Evolutionary conservation across 306 rosid genomes (phyloP), one percentile per base, ranked within the genome.

Genomic region (Glycine latifolia): DNA sequence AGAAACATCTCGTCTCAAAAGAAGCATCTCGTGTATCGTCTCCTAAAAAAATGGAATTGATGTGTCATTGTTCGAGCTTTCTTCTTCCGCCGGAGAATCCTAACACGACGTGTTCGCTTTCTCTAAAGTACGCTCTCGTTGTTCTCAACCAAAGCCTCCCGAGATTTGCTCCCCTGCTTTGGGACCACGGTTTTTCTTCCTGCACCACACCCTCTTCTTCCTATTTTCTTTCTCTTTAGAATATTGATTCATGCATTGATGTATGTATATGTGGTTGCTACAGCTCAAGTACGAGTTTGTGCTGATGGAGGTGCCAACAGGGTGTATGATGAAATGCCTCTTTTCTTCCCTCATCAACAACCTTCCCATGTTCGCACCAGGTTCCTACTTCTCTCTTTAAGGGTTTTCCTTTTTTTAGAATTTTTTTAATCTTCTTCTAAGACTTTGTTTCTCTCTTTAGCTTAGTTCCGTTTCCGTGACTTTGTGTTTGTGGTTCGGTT

Each of bases 231-330:
- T 2, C n/a, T 58, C 70, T 85, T 72, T 79, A 26, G 3, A 33
- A 3, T 10, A 33, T 62, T 54, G 11, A 65, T 81, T 50, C 26
- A 16, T 65, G 65, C 49, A 37, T 80, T 7, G 0, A 7, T 71
- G 8, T 47, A 3, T 56, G 8, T 7, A 0, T 58, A 5, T 20
- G 43, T 55, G 37, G 1, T 54, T 78, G 33, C 8, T 33, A 3
- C 96, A 95, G 99, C 97, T 33, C 71, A 70, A 43, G 71, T 90
- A 4, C 92, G 95, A 52, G 26, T 95, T 4, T 95, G 99, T 78
- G 99, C 99, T 0, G 99, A 95, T 70, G 99, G 99, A 61, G 99
- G 99, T 35, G 99, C 99, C 16, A 95, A 95, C 66, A 91, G 96
- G 13, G 82, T 95, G 62, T 90, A 59, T 63, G 97, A 95, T 79